Evolutionary conservation across 805 yeast species (phyloP), one percentile per base, ranked within the genome.

Genomic region (Metschnikowia similis): DNA sequence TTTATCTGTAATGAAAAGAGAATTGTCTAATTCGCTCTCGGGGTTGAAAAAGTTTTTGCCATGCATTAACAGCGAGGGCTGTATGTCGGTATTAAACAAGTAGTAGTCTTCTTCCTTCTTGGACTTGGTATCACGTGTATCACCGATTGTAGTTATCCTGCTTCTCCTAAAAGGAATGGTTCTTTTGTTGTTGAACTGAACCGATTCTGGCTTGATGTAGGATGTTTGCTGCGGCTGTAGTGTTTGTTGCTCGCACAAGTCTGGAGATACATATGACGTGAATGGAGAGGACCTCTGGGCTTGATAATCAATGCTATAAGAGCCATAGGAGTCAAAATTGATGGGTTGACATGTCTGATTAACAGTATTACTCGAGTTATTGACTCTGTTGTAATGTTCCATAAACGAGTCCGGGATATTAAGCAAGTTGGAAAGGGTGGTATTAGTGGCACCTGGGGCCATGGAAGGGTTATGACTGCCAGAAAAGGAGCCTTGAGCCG

Each of bases 231-330:
- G 53, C 52, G 27, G 49, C 52, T 29, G 46, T 13, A 32, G 45
- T 32, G 26, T 41, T 41, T 41, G 45, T 21, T 41, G 45, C 17
- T 21, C 45, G 47, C 30, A 55, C 2, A 30, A 40, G 47, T 72
- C 71, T 4, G 76, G 76, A 55, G 71, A 66, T 36, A 70, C 76
- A 49, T 72, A 74, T 39, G 67, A 69, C 34, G 66, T 64, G 56
- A 74, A 73, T 9, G 77, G 77, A 42, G 52, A 56, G 8, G 49
- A 30, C 36, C 49, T 50, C 11, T 49, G 41, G 14, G 56, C 6
- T n/a, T 50, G 35, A 28, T 50, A 11, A 36, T 56, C 59, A 26
- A 48, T 40, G 26, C 56, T 57, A 47, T 54, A 49, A 42, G 55
- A 43, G 43, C 38, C 45, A 34, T 52, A 51, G 3, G 48, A 39